Conservation (phyloP, 169 alveolate genomes). For the Plasmodium gonderi region DNA sequence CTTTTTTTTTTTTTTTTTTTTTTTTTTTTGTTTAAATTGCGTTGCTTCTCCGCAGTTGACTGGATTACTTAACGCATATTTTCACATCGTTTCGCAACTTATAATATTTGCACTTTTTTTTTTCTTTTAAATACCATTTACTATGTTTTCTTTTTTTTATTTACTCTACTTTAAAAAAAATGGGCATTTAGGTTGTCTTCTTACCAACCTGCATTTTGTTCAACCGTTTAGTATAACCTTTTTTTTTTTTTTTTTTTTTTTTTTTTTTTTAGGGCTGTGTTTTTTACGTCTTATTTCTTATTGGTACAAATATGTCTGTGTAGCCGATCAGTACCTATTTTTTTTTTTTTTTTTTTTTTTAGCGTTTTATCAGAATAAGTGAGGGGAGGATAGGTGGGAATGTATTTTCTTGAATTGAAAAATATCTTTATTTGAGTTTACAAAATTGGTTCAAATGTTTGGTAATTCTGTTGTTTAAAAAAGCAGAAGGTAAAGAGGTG, state of each 20-base stretch:
- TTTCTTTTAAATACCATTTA: not conserved
- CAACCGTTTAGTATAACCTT: not conserved
- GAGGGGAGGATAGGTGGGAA: not conserved
- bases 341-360: not conserved
- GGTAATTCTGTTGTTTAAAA: not conserved
- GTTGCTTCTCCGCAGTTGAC: not conserved
- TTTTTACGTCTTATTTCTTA: not conserved
- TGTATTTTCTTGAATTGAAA: not conserved
- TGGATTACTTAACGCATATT: not conserved
- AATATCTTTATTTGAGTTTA: not conserved
- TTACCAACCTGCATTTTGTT: not conserved
- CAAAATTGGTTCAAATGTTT: not conserved
- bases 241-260: not conserved
- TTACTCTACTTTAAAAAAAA: not conserved
- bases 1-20: constrained; percentile 1
- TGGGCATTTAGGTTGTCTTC: not conserved
- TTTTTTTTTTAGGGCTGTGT: not conserved
- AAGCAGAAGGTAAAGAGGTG: not conserved
- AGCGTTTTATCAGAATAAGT: no score
- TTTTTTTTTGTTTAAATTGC: not conserved
- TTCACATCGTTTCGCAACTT: not conserved
- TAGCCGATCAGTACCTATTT: not conserved
- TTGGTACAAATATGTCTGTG: no score
- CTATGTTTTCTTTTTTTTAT: not conserved
- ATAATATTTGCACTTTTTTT: not conserved